Evolutionary conservation across 2,329 filamentous ascomycete genomes (phyloP).

Genomic region (Fusarium sp.): DNA sequence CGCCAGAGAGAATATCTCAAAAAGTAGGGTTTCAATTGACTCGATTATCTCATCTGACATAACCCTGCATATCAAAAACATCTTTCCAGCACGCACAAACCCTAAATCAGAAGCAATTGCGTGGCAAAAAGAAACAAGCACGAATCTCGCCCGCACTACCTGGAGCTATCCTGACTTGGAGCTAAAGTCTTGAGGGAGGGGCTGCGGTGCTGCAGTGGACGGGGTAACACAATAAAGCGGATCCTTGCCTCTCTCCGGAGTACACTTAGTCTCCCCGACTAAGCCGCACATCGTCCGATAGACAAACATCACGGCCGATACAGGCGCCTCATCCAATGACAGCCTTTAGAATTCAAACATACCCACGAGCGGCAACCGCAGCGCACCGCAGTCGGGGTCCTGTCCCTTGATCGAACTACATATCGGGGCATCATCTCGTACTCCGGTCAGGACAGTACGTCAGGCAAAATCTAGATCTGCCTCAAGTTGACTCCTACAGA

Average conservation of each 20-base stretch:
- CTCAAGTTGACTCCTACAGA: constrained; percentile 11
- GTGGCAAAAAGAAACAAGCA: constrained; percentile 25
- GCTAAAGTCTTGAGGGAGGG: constrained; percentile 16
- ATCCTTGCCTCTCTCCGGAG: constrained; percentile 18
- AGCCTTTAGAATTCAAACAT: constrained; percentile 13
- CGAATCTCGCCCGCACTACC: constrained; percentile 16
- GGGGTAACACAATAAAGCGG: constrained; percentile 24
- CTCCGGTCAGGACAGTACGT: constrained; percentile 14
- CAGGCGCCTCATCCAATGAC: constrained; percentile 31
- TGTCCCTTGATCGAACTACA: constrained; percentile 15
- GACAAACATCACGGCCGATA: constrained; percentile 11
- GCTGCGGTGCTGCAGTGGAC: constrained; percentile 1
- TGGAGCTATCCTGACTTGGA: constrained; percentile 23
- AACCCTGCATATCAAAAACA: background rate
- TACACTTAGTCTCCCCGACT: constrained; percentile 29
- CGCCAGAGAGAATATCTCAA: background rate
- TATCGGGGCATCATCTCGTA: constrained; percentile 21
- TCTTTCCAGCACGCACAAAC: background rate
- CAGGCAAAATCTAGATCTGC: constrained; percentile 23
- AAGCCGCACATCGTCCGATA: constrained; percentile 32
- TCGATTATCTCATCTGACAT: background rate
- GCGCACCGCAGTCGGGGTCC: constrained; percentile 12
- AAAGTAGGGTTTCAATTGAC: background rate
- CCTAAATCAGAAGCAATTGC: constrained; percentile 5
- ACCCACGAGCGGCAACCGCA: constrained; percentile 22